Evolutionary conservation across 2,329 filamentous ascomycete genomes (phyloP), one percentile per base, ranked within the genome.

Genomic region (Aspergillus floridensis): DNA sequence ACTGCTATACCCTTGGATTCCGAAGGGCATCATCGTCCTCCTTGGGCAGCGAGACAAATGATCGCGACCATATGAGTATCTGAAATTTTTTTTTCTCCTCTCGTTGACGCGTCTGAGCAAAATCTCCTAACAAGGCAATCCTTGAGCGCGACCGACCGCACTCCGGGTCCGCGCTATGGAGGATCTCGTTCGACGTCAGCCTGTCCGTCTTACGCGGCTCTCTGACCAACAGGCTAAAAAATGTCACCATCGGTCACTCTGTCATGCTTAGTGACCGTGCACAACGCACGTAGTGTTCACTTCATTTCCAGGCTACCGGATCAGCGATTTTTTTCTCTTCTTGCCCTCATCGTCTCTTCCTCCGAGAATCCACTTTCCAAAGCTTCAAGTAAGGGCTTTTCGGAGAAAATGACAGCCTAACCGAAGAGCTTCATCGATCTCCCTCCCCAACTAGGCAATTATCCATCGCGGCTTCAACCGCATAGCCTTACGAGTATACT

Each of bases 151-250:
- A 49, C 53, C 46, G 53, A 29, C 49, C 31, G 41, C 35, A 8
- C 31, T 44, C 55, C 29, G 21, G 38, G 46, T 49, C 47, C 49
- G 24, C 44, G 19, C 49, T 35, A 59, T 51, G 57, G 26, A 49
- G 49, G 53, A 53, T 31, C 54, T 31, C 32, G 48, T 53, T 59
- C 49, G 53, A 55, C 57, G 62, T 55, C 56, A 58, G 57, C 58
- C 51, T 60, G 51, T 56, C 48, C 41, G 63, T 64, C 63, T 67
- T 65, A 65, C 65, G 65, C 65, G 64, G 65, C 65, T 64, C 56
- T 62, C 60, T 59, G 59, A 65, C 63, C 58, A 65, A 60, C 62
- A 62, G 31, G 57, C 59, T 63, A 59, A 52, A 60, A 63, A 56
- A 60, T 64, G 59, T 59, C 63, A 61, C 57, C 60, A 65, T 61